A percentile compares a stretch with the other conserved stretches of the same genome.
Conservation (phyloP, 176 grass and related monocot species). For the Aegilops longissima region DNA sequence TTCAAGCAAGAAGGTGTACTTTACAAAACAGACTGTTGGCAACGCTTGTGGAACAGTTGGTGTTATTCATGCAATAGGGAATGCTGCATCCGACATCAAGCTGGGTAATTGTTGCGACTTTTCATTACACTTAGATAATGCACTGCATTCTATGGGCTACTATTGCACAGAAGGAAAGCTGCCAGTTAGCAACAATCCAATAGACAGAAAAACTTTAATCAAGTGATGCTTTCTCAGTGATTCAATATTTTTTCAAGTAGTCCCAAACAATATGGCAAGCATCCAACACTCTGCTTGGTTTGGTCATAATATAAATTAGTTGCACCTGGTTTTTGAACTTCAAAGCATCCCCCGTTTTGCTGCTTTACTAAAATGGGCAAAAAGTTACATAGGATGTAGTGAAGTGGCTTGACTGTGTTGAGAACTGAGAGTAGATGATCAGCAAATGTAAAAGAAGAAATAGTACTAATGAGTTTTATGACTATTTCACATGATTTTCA, state of each 20-base stretch:
- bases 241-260: background rate
- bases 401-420: background rate
- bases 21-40: slow-evolving; percentile 92
- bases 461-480: background rate
- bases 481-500: background rate
- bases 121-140: background rate
- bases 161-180: background rate
- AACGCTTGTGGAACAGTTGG: slow-evolving; percentile 99
- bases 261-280: background rate
- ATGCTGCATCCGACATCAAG: slow-evolving; percentile 80
- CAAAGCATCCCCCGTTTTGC: background rate
- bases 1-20: slow-evolving; percentile 76
- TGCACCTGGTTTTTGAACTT: slow-evolving; percentile 23
- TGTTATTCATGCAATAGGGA: slow-evolving; percentile 93
- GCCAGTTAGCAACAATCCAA: background rate
- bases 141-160: background rate
- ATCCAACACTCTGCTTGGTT: slow-evolving; percentile 2
- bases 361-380: background rate
- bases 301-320: slow-evolving; percentile 1
- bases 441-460: slow-evolving; percentile 4
- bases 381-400: background rate
- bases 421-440: background rate
- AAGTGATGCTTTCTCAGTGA: background rate
- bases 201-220: background rate
- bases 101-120: slow-evolving; percentile 52